Evolutionary conservation across 768 basidiomycete species (phyloP), one percentile per base, ranked within the genome.

Genomic region (Leccinellum luteum): DNA sequence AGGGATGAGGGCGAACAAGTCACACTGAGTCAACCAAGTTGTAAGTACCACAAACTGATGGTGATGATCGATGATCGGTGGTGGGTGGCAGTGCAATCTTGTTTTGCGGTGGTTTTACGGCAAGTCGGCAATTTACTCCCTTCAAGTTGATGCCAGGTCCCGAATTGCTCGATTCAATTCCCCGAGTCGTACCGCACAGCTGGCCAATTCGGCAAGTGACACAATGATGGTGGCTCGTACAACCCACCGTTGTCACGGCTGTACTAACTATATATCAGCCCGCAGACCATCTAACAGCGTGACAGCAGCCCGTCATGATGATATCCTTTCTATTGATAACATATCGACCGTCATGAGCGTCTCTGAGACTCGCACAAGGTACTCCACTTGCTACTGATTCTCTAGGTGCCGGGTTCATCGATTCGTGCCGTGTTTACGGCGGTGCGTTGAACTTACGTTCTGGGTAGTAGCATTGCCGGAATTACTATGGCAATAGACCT

Each of bases 401-500:
- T 14, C 28, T 52, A n/a, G 25, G 34, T 21, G 55, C 35, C 1
- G 15, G 31, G 41, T 56, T 41, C 38, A 28, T 57, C 45, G 13
- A 48, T 19, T 48, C 8, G 43, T 43, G 30, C 23, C 35, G 12
- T 23, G 7, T n/a, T 6, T 27, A 19, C 27, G 23, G 25, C n/a
- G 21, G 28, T 17, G 3, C 3, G 35, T 15, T 7, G 6, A 15
- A 27, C 34, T 30, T 10, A 54, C 27, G 28, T 13, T 48, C 56
- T 32, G 47, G 28, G 6, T 9, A 35, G 15, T 43, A 43, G 47
- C 19, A 45, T 44, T 28, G 10, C 38, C 52, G 25, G 49, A 41
- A 55, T 55, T 38, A 32, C 52, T 38, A 49, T 34, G 25, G 38
- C 59, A 45, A 51, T 51, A 43, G 38, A 50, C 34, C 57, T 59